Base-by-base conservation (phyloP, 192 early-diverging fungal species). In the Podila verticillata region DNA sequence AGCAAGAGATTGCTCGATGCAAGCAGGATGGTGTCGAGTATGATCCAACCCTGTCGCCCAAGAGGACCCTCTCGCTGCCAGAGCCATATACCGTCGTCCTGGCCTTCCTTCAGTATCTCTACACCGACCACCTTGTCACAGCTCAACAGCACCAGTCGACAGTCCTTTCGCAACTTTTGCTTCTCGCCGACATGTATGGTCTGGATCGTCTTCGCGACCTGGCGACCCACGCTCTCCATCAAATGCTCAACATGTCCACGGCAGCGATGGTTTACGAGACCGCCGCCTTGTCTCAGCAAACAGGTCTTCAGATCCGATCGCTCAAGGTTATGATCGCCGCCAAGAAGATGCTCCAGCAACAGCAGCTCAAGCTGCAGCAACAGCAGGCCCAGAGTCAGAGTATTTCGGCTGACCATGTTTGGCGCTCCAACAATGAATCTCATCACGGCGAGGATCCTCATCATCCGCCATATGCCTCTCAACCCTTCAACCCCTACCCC, bases 241-340 rank as follows among this genome's bases (percentile, higher is more conserved):
- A 87, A 73, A 87, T 83, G 81, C 84, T 90, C 10, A 86, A 82
- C 63, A 89, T 84, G 60, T 70, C 82, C 0, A 91, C 88, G 2
- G 92, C 92, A 20, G 89, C 91, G 5, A 65, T 93, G 66, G 86
- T 92, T 28, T 92, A 87, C 56, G 91, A 92, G 65, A 90, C 91
- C 0, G 90, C 89, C 9, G 85, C 89, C 28, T 82, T 89, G 1
- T 90, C 90, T 3, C 86, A 89, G 19, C 88, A 89, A 60, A 84
- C 86, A 29, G 87, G 89, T 12, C 84, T 93, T 51, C 92, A 93
- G 65, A 85, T 88, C 34, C 74, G 87, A 24, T 84, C 87, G 6
- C 56, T 88, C 8, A 84, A 86, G 57, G 87, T 86, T 4, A 84
- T 88, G 80, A 84, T 88, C 66, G 80, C 82, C n/a, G 85, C 85